Conservation (phyloP, 2,329 filamentous ascomycete genomes). For the Cadophora gregata region DNA sequence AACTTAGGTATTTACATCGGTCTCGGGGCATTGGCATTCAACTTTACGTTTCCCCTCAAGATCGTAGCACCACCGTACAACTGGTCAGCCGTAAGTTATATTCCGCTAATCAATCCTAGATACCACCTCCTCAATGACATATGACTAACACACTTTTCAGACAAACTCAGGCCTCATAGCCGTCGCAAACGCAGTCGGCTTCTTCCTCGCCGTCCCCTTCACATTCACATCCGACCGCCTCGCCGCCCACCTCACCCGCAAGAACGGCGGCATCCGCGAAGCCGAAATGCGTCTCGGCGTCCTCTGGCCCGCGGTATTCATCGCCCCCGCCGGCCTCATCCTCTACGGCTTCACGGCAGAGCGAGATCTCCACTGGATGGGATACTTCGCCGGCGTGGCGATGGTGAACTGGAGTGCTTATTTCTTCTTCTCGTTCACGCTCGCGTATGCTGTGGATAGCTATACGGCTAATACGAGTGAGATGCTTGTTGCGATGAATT, state of each 20-base stretch:
- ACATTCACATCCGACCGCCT: conserved; percentile 49
- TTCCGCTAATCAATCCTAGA: neutral
- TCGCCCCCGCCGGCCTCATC: conserved; percentile 61
- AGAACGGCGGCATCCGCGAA: conserved; percentile 48
- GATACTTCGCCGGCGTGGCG: conserved; percentile 56
- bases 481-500: conserved; percentile 65
- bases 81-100: conserved; percentile 48
- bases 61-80: conserved; percentile 53
- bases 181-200: conserved; percentile 47
- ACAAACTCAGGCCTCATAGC: conserved; percentile 50
- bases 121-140: neutral
- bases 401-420: conserved; percentile 56
- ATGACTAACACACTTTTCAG: neutral
- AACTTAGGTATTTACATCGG: conserved; percentile 51
- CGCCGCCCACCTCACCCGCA: conserved; percentile 47
- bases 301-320: conserved; percentile 56
- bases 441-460: conserved; percentile 66
- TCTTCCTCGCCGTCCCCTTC: conserved; percentile 51
- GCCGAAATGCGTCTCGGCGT: conserved; percentile 50
- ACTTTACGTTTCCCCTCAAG: conserved; percentile 56
- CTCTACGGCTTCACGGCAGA: conserved; percentile 63
- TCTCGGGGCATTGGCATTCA: conserved; percentile 56
- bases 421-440: conserved; percentile 62
- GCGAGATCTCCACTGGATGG: conserved; percentile 57
- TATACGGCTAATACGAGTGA: conserved; percentile 65